Conservation (phyloP, 805 yeast genomes). For the Ogataea corticis region DNA sequence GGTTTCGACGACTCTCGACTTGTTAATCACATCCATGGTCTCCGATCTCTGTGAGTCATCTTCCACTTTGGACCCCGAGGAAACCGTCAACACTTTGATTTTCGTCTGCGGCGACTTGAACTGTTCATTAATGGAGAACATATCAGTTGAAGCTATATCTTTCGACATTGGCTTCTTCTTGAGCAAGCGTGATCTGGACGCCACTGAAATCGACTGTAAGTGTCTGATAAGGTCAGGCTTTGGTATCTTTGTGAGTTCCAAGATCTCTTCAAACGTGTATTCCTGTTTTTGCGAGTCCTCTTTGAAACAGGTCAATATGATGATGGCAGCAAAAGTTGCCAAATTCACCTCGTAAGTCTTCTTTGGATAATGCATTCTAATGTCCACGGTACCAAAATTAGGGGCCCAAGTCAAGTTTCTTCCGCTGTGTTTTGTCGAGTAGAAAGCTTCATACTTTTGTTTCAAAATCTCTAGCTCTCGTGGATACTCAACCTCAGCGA, state of each 20-base stretch:
- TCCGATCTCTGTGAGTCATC: slow-evolving; percentile 53
- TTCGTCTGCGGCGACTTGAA: slow-evolving; percentile 69
- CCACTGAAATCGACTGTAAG: slow-evolving; percentile 79
- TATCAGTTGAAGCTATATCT: slow-evolving; percentile 63
- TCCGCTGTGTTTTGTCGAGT: slow-evolving; percentile 52
- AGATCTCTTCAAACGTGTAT: slow-evolving; percentile 63
- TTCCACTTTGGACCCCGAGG: slow-evolving; percentile 46
- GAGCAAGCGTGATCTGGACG: slow-evolving; percentile 76
- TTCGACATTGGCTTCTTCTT: slow-evolving; percentile 73
- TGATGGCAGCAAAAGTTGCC: slow-evolving; percentile 78
- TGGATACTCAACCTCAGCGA: slow-evolving; percentile 43
- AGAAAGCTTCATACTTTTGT: slow-evolving; percentile 50
- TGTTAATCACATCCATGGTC: slow-evolving; percentile 57
- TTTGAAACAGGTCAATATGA: slow-evolving; percentile 66
- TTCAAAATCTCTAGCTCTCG: slow-evolving; percentile 42
- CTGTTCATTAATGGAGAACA: slow-evolving; percentile 63
- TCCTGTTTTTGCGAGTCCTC: slow-evolving; percentile 45
- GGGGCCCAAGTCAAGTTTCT: slow-evolving; percentile 77
- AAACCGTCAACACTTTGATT: slow-evolving; percentile 74
- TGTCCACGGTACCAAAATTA: slow-evolving; percentile 78
- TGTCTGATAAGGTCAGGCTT: slow-evolving; percentile 72
- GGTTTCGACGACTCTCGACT: slow-evolving; percentile 63
- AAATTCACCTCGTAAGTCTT: slow-evolving; percentile 75
- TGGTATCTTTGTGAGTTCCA: slow-evolving; percentile 68
- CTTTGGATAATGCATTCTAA: slow-evolving; percentile 66